Percentiles rank a stretch among this genome's conserved stretches.
These are phyloP conservation scores for Jackrogersella minutella DNA, from an alignment of 495 filamentous ascomycete genomes.

Conservation along the genomic window DNA sequence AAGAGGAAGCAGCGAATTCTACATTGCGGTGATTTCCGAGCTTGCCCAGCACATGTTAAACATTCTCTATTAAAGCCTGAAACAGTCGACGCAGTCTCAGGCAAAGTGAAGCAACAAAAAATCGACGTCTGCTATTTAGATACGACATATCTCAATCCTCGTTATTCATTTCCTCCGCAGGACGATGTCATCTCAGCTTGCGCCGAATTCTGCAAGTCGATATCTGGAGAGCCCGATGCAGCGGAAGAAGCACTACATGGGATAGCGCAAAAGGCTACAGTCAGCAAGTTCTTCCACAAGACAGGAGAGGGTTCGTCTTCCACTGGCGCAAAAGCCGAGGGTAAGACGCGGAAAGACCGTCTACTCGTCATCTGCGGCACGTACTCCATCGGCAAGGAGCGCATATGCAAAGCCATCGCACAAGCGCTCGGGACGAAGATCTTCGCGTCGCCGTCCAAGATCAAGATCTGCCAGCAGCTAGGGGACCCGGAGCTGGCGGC, in stretches of 20 bases:
- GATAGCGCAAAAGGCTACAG: slow-evolving; percentile 38
- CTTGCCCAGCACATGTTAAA: slow-evolving; percentile 82
- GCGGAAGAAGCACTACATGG: slow-evolving; percentile 42
- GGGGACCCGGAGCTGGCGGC: slow-evolving; percentile 83
- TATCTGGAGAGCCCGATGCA: slow-evolving; percentile 46
- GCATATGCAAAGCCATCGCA: slow-evolving; percentile 92
- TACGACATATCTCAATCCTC: slow-evolving; percentile 95
- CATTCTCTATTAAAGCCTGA: slow-evolving; percentile 85
- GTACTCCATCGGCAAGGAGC: slow-evolving; percentile 97
- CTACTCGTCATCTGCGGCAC: slow-evolving; percentile 94
- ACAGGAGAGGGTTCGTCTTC: slow-evolving; percentile 16
- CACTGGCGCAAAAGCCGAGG: slow-evolving; percentile 13
- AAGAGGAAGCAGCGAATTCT: slow-evolving; percentile 76
- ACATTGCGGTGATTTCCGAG: slow-evolving; percentile 96
- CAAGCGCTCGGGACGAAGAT: slow-evolving; percentile 88
- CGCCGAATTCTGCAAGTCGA: slow-evolving; percentile 81
- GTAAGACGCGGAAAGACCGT: slow-evolving; percentile 49
- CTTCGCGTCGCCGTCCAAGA: slow-evolving; percentile 83
- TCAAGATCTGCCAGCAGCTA: slow-evolving; percentile 81
- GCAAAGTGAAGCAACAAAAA: slow-evolving; percentile 78
- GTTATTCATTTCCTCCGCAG: slow-evolving; percentile 93
- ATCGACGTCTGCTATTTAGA: slow-evolving; percentile 97
- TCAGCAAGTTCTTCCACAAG: slow-evolving; percentile 57
- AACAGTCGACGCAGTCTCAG: slow-evolving; percentile 69
- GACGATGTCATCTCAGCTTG: slow-evolving; percentile 86